Conservation (phyloP, 345 rosid genomes). For the Combretum micranthum region DNA sequence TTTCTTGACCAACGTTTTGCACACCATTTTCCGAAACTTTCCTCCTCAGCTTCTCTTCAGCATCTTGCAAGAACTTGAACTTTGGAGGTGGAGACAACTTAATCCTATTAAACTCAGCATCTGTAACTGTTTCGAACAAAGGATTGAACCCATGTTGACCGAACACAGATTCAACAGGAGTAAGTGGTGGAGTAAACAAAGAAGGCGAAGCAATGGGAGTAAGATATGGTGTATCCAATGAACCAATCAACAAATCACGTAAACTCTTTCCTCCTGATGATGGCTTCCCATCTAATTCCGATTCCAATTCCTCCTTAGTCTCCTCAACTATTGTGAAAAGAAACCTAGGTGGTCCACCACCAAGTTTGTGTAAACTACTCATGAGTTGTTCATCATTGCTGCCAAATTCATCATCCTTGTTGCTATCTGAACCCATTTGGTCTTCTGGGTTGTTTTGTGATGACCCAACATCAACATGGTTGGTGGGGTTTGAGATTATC, state of each 20-base stretch:
- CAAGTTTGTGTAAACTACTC: conserved; percentile 39
- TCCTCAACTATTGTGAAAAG: conserved; percentile 85
- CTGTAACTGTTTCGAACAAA: conserved; percentile 52
- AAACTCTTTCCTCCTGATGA: conserved; percentile 54
- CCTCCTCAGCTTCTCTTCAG: conserved; percentile 76
- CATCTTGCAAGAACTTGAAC: conserved; percentile 89
- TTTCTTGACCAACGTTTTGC: conserved; percentile 11
- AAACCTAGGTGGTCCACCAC: conserved; percentile 44
- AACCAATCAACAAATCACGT: conserved; percentile 59
- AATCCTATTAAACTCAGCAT: conserved; percentile 66
- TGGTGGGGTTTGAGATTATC: too few relatives aligned
- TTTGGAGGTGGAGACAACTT: conserved; percentile 79
- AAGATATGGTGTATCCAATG: conserved; percentile 75
- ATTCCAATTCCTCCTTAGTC: conserved; percentile 82
- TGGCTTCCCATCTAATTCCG: conserved; percentile 65
- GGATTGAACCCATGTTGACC: conserved; percentile 40
- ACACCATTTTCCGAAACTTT: conserved; percentile 32
- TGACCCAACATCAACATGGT: too few relatives aligned
- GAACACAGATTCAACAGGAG: conserved; percentile 42
- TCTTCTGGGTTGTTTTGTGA: too few relatives aligned
- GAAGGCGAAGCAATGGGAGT: conserved; percentile 94
- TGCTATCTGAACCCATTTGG: too few relatives aligned
- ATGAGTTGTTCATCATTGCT: conserved; percentile 46
- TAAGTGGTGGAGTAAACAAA: conserved; percentile 79
- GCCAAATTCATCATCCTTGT: conserved; percentile 64